Percentiles rank a stretch among this genome's conserved stretches.
These are phyloP conservation scores for Cinnamomum chago DNA, from an alignment of 164 flowering plant genomes.

Conservation along the genomic window DNA sequence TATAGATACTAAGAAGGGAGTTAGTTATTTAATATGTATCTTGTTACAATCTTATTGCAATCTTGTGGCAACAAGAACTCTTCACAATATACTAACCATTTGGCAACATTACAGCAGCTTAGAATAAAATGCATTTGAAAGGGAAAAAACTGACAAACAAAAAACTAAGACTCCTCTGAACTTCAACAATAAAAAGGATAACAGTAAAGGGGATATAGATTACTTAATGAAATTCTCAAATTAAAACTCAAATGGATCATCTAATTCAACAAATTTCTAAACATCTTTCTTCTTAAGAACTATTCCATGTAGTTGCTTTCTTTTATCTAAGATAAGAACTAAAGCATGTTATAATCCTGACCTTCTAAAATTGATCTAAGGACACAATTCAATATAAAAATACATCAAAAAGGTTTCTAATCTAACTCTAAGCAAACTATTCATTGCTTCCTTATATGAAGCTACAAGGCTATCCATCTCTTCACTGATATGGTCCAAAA, in stretches of 20 bases:
- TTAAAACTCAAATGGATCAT: not conserved
- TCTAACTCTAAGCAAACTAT: not conserved
- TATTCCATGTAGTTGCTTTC: too few relatives aligned
- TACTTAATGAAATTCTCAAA: not conserved
- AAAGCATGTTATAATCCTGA: not conserved
- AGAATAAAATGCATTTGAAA: not conserved
- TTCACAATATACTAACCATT: too few relatives aligned
- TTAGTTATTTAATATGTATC: too few relatives aligned
- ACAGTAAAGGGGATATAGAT: not conserved
- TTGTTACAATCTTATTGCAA: too few relatives aligned
- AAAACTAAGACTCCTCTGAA: too few relatives aligned
- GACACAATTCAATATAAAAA: not conserved
- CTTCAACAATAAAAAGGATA: not conserved
- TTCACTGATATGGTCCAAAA: not conserved
- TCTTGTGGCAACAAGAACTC: too few relatives aligned
- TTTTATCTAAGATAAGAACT: not conserved
- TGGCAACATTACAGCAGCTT: too few relatives aligned
- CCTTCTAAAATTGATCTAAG: not conserved
- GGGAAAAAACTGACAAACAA: too few relatives aligned
- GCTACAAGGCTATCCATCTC: not conserved
- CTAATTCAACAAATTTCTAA: too few relatives aligned
- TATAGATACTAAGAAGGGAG: not conserved
- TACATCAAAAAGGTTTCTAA: not conserved
- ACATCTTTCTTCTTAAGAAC: too few relatives aligned
- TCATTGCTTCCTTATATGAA: not conserved